Conservation (phyloP, 73 alveolate species). For the Paraurostyla sp. region DNA sequence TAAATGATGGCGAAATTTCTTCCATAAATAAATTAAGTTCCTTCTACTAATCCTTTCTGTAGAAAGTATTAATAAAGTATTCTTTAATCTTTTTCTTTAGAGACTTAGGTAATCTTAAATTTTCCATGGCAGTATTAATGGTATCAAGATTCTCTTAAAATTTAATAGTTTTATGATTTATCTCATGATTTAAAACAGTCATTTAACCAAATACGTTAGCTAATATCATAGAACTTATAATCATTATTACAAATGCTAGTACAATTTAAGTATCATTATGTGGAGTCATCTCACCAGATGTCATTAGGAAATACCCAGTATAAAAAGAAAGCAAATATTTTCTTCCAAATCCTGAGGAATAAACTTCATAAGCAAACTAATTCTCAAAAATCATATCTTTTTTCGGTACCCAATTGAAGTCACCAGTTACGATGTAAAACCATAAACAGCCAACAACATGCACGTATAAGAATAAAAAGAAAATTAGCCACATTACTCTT, state of each 20-base stretch:
- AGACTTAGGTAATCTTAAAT: conserved; percentile 34
- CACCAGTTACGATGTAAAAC: conserved; percentile 45
- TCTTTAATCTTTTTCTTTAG: conserved; percentile 48
- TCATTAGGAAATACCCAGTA: conserved; percentile 60
- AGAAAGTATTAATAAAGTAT: conserved; percentile 58
- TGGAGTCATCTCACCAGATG: conserved; percentile 70
- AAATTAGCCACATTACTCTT: conserved; percentile 54
- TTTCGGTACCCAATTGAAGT: conserved; percentile 62
- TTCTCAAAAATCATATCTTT: conserved; percentile 60
- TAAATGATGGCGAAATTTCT: conserved; percentile 66
- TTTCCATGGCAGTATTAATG: conserved; percentile 73
- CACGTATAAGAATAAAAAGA: conserved; percentile 61
- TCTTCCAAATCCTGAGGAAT: conserved; percentile 11
- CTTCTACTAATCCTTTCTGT: conserved; percentile 45
- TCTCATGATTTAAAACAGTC: conserved; percentile 48
- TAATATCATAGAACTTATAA: conserved; percentile 62
- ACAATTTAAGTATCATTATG: background rate
- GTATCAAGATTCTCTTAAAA: conserved; percentile 63
- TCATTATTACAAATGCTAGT: conserved; percentile 53
- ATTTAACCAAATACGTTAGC: conserved; percentile 71
- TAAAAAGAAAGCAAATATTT: conserved; percentile 34
- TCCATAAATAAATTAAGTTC: conserved; percentile 66
- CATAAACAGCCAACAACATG: conserved; percentile 72
- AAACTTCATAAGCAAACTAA: conserved; percentile 9
- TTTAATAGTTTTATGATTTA: conserved; percentile 53